Evolutionary conservation across 768 basidiomycete genomes (phyloP).

Genomic region (Suillus paluster): DNA sequence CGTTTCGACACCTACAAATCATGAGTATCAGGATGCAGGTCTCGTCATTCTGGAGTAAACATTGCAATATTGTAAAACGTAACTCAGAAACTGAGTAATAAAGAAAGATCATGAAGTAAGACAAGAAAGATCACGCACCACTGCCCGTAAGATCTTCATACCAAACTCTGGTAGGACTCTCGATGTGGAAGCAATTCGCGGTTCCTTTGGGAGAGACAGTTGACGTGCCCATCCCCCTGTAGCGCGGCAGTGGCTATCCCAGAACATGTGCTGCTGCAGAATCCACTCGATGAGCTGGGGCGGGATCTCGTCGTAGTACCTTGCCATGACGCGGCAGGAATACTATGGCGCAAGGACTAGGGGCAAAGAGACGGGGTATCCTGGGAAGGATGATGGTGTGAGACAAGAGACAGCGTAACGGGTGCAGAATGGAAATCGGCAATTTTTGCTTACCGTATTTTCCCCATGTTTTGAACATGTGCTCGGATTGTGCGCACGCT

Average conservation of each 20-base stretch:
- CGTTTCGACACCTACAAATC: conserved; percentile 53
- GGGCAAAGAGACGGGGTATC: not conserved
- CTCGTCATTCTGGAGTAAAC: not conserved
- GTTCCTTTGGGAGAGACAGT: conserved; percentile 73
- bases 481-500: not conserved
- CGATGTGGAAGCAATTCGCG: conserved; percentile 62
- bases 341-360: not conserved
- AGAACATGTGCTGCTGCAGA: conserved; percentile 66
- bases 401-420: not conserved
- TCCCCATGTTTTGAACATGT: not conserved
- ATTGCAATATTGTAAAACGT: not conserved
- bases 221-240: conserved; percentile 56
- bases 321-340: conserved; percentile 47
- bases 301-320: conserved; percentile 61
- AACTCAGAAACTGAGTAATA: not conserved
- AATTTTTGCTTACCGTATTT: not conserved
- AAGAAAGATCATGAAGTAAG: not conserved
- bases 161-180: conserved; percentile 60
- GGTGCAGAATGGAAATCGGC: not conserved
- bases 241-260: conserved; percentile 74
- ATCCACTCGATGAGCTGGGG: conserved; percentile 60
- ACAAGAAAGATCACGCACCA: conserved; percentile 44
- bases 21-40: not conserved
- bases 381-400: not conserved
- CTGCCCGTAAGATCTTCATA: conserved; percentile 78